A percentile compares a stretch with the other conserved stretches of the same genome.
Evolutionary conservation across 148 eudicot genomes (phyloP).

Genomic region (Spergularia marina): DNA sequence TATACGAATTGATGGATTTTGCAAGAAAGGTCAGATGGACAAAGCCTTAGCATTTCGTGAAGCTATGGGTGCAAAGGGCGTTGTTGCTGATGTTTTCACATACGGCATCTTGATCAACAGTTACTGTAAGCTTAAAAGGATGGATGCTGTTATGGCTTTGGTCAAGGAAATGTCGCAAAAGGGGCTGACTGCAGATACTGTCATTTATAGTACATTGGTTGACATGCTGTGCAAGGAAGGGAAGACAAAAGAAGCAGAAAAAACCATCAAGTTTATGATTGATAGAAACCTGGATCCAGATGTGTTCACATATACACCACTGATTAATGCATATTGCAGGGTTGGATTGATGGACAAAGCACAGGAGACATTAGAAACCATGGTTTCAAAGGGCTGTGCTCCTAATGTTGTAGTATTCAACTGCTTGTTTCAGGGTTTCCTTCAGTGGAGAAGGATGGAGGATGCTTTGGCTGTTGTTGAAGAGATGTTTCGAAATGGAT

Average conservation of each 20-base stretch:
- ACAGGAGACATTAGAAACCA: slow-evolving; percentile 16
- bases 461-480: slow-evolving; percentile 28
- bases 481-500: slow-evolving; percentile 21
- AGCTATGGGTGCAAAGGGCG: slow-evolving; percentile 26
- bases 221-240: slow-evolving; percentile 20
- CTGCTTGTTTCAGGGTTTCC: slow-evolving; percentile 34
- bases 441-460: slow-evolving; percentile 26
- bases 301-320: slow-evolving; percentile 2
- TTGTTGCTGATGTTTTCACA: slow-evolving; percentile 25
- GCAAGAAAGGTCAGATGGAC: slow-evolving; percentile 34
- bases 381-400: slow-evolving; percentile 25
- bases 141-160: slow-evolving; percentile 28
- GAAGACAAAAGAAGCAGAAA: slow-evolving; percentile 1
- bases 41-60: slow-evolving; percentile 26
- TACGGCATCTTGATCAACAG: slow-evolving; percentile 34
- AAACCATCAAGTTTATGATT: slow-evolving; percentile 6
- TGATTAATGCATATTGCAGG: slow-evolving; percentile 23
- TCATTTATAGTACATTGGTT: slow-evolving; percentile 14
- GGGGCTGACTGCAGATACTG: slow-evolving; percentile 18
- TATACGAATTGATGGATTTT: slow-evolving; percentile 18
- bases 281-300: neutral
- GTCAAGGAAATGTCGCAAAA: slow-evolving; percentile 23
- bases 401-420: slow-evolving; percentile 31
- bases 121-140: slow-evolving; percentile 28
- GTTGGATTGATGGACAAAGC: slow-evolving; percentile 33